These are phyloP conservation scores for Coemansia sp. DNA, from an alignment of 192 early-diverging fungal genomes.

Conservation along the genomic window DNA sequence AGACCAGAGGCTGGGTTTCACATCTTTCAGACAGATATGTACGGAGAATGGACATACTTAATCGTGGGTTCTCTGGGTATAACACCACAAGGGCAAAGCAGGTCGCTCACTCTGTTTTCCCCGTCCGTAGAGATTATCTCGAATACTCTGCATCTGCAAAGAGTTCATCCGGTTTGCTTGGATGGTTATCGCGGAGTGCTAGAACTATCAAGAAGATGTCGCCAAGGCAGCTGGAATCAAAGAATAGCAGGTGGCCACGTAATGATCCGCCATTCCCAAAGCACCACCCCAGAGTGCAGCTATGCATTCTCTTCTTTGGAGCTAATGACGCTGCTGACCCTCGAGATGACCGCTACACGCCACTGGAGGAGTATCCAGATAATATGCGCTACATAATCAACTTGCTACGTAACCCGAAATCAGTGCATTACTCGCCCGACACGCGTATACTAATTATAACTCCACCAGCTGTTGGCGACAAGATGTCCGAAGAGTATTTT, in stretches of 20 bases:
- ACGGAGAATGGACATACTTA: constrained; percentile 73
- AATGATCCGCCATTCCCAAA: background rate
- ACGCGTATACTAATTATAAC: constrained; percentile 69
- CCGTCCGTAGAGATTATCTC: background rate
- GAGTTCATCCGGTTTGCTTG: no score
- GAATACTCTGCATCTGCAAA: no score
- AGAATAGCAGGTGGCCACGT: background rate
- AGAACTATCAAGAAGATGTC: background rate
- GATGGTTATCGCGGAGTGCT: background rate
- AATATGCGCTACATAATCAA: constrained; percentile 66
- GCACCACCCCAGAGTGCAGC: background rate
- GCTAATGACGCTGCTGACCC: constrained; percentile 73
- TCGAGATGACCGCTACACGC: constrained; percentile 58
- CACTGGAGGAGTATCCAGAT: constrained; percentile 57
- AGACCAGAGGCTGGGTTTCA: constrained; percentile 54
- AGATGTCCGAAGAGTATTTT: constrained; percentile 14
- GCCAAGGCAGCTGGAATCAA: background rate
- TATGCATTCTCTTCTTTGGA: constrained; percentile 70
- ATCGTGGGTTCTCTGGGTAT: constrained; percentile 79
- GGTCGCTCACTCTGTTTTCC: constrained; percentile 59
- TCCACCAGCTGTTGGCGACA: constrained; percentile 68
- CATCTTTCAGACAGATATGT: constrained; percentile 60
- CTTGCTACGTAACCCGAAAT: constrained; percentile 54
- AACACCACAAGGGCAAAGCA: constrained; percentile 63
- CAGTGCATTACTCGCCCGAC: constrained; percentile 59